Evolutionary conservation across 1,284 basidiomycete genomes (phyloP), one percentile per base, ranked within the genome.

Genomic region (Marasmius sp.): DNA sequence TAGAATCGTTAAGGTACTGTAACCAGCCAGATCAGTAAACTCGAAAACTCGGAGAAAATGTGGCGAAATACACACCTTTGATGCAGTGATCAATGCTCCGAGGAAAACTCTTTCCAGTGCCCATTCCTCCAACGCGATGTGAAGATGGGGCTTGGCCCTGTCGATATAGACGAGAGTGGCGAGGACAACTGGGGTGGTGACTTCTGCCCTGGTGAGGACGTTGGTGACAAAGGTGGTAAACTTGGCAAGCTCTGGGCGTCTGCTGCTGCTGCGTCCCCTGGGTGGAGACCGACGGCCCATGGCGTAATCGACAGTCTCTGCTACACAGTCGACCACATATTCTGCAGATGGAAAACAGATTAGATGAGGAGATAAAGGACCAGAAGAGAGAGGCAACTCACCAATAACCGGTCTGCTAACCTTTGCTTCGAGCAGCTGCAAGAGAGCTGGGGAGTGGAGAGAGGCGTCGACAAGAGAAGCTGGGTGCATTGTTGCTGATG

Each of bases 21-120:
- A 57, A 50, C 11, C 27, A 27, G 27, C 67, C 70, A 59, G 71
- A 64, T 18, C 58, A 51, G 61, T 53, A 50, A 55, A 68, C 57
- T 12, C 43, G 22, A 43, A 38, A 18, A 47, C 61, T 41, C 50
- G 64, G 45, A 65, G 54, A 47, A 58, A 54, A 14, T n/a, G 52
- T 38, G 65, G 61, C 57, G 54, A 62, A 51, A 62, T 47, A 74
- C 80, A 70, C 73, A 89, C 88, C 81, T 91, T 91, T 75, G 85
- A 86, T 6, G 88, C 89, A 47, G 84, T 77, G 71, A 91, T 90
- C 65, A 91, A 71, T 38, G 89, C 86, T 58, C 88, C 88, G 45
- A 91, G 80, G 73, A 91, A 90, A 22, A 91, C 88, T 61, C 88
- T 83, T 72, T 91, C 89, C 55, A 86, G 79, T n/a, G 89, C 88